These are phyloP conservation scores for Coemansia sp. DNA, from an alignment of 192 early-diverging fungal species.

Conservation along the genomic window DNA sequence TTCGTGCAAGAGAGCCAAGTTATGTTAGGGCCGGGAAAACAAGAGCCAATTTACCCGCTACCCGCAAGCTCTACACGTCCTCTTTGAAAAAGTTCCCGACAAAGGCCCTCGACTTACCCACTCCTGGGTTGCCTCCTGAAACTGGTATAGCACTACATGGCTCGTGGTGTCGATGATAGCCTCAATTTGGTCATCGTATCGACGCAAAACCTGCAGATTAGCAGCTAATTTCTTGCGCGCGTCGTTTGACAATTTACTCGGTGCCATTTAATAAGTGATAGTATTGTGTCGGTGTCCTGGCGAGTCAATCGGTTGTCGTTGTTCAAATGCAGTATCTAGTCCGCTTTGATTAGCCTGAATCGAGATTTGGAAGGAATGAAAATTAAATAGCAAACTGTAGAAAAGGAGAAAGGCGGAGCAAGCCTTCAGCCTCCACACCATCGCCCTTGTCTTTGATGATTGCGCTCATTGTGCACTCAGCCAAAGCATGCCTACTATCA, in stretches of 20 bases:
- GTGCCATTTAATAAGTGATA: conserved; percentile 26
- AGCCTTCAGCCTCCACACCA: too few relatives aligned
- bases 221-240: conserved; percentile 48
- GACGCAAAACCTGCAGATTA: conserved; percentile 78
- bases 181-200: conserved; percentile 74
- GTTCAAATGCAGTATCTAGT: too few relatives aligned
- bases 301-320: too few relatives aligned
- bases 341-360: too few relatives aligned
- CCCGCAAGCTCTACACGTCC: background rate
- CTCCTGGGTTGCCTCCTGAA: conserved; percentile 59
- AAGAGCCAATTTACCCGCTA: too few relatives aligned
- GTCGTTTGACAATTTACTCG: conserved; percentile 36
- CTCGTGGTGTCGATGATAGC: conserved; percentile 79
- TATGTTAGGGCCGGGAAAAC: background rate
- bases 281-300: background rate
- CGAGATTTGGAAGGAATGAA: too few relatives aligned
- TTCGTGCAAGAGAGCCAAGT: too few relatives aligned
- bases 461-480: too few relatives aligned
- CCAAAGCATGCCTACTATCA: too few relatives aligned
- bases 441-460: too few relatives aligned
- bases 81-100: background rate
- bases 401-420: too few relatives aligned
- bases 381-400: too few relatives aligned
- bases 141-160: conserved; percentile 87
- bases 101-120: conserved; percentile 77